Base-by-base conservation (phyloP, 177 flowering plant species). In the Vitis hybrid region DNA sequence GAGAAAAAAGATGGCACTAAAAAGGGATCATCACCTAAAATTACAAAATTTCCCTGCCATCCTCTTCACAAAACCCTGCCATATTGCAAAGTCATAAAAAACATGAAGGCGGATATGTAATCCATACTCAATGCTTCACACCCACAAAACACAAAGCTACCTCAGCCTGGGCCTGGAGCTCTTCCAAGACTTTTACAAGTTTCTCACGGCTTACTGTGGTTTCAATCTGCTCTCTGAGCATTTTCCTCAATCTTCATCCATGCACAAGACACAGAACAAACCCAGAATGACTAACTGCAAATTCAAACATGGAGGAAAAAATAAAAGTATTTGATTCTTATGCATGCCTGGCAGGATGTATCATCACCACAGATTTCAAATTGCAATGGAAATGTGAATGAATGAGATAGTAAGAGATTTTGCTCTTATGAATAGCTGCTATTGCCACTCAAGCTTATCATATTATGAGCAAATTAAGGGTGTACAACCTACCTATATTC, bases 151-250 rank as follows among this genome's bases (percentile, higher is more conserved):
- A 96, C 41, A 96, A 80, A 46, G 92, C 99, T 59, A 96, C 93
- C 77, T 96, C 98, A 75, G 98, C 96, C 82, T 84, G 91, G 24
- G 98, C 93, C 68, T 96, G 99, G 59, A 92, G 85, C 76, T 96
- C 97, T 84, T 87, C 97, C 87, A 96, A 80, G 18, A 90, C 91
- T 75, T 86, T 87, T 6, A 93, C 83, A 58, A 94, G 78, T 66
- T 87, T 88, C 56, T 92, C 93, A 1, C 97, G 94, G 81, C 83
- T 69, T 4, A 85, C 2, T 12, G 68, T 51, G 3, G 80, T 75
- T 61, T 90, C 84, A 12, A 62, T 81, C 60, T 84, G 74, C 70
- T 86, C 95, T 11, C 50, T 30, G 2, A 96, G 92, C 88, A 92
- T 90, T 77, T 85, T 90, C 85, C 96, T 85, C 74, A 96, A 63